Conservation (phyloP, 768 basidiomycete genomes). For the Tremella yokohamensis region DNA sequence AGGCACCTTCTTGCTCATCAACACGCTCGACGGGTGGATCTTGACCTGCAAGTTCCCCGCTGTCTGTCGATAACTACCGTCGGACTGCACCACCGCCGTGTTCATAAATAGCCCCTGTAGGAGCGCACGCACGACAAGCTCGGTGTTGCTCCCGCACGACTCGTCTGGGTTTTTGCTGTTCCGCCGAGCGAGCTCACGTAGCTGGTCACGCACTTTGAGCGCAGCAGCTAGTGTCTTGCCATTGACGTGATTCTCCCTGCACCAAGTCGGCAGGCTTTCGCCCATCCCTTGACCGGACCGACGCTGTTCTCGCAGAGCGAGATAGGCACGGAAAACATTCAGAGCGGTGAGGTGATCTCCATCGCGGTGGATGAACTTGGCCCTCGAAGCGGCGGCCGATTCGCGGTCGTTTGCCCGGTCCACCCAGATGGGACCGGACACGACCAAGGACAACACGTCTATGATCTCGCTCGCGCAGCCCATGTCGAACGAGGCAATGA, state of each 20-base stretch:
- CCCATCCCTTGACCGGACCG: conserved; percentile 7
- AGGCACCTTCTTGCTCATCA: conserved; percentile 74
- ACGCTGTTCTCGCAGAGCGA: conserved; percentile 54
- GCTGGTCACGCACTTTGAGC: conserved; percentile 71
- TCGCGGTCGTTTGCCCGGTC: conserved; percentile 68
- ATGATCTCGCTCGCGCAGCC: conserved; percentile 75
- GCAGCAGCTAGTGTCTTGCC: conserved; percentile 76
- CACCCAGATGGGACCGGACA: conserved; percentile 73
- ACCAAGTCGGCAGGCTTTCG: conserved; percentile 64
- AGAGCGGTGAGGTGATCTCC: conserved; percentile 91
- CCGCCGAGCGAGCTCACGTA: conserved; percentile 64
- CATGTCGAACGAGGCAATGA: conserved; percentile 71
- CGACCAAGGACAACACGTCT: conserved; percentile 77
- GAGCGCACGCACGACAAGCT: conserved; percentile 67
- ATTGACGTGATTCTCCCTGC: conserved; percentile 75
- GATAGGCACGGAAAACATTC: conserved; percentile 77
- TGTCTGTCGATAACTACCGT: conserved; percentile 77
- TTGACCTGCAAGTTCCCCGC: conserved; percentile 59
- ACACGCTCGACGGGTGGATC: conserved; percentile 81
- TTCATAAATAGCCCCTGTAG: conserved; percentile 75
- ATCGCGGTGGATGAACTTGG: conserved; percentile 73
- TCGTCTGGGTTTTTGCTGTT: conserved; percentile 60
- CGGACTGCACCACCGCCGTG: conserved; percentile 75
- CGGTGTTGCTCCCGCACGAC: conserved; percentile 64
- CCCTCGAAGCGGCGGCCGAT: conserved; percentile 61